Evolutionary conservation across 148 eudicot genomes (phyloP), one percentile per base, ranked within the genome.

Genomic region (Silene conica): DNA sequence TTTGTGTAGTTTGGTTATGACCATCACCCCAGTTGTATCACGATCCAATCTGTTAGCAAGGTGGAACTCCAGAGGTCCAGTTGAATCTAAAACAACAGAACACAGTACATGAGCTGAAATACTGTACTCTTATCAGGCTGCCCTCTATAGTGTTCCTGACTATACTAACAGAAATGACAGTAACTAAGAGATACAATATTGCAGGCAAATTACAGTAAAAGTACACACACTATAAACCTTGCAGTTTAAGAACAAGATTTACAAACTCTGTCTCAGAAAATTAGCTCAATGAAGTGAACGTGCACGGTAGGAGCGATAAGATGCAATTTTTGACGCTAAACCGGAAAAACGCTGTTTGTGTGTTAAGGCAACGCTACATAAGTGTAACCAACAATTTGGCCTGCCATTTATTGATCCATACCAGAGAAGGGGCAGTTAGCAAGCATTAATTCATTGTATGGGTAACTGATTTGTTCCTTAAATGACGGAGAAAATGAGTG

Each of bases 21-120:
- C 45, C 83, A 89, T 89, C 20, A 94, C 85, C 43, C 98, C 98
- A 74, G 93, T 92, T 21, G 98, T 94, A 78, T 94, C 98, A 52
- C 98, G 97, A 75, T 94, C 97, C 66, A 94, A 85, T 79, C 98
- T 80, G 77, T 94, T 94, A n/a, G 98, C 95, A n/a, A 94, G 89
- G 84, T 94, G 98, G 59, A 94, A 76, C 81, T 94, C 93, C 46
- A 73, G 78, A 69, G 80, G 43, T 81, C 79, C 70, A 14, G 73
- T 68, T 67, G 80, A 76, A 72, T 78, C 91, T 82, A 77, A 76
- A 69, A 78, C 41, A 65, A 34, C 19, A 25, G 25, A 60, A 60
- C 21, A 57, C 26, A 61, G 41, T 10, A 74, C 22, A 45, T 56
- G 54, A 69, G 67, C 45, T 19, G 26, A 75, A 28, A 41, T 67